Base-by-base conservation (phyloP, 257 asterid genomes). In the Solanum commersonii region DNA sequence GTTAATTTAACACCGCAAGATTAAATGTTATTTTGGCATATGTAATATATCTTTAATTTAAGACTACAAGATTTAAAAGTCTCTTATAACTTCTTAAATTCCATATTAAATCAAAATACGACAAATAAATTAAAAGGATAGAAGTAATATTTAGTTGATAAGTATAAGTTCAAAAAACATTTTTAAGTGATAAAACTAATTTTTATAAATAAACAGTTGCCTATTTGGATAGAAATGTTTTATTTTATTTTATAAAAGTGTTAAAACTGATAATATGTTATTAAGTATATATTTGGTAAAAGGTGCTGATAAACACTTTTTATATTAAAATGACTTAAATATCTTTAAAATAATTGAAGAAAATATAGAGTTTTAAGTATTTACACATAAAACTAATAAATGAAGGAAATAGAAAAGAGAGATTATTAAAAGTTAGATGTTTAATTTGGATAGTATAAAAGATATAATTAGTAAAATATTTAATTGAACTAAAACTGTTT, bases 31-130 rank as follows among this genome's bases (percentile, higher is more conserved):
- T 63, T 56, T 20, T 20, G 2, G 0, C 9, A 56, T 3, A 18
- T 56, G 0, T 20, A 11, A 9, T 10, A 60, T 60, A 23, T 63
- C 12, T 23, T 63, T 63, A 63, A 10, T 63, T 63, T 63, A 63
- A 23, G 3, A 23, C 1, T 4, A 23, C 2, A 23, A 10, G 1
- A 63, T 63, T 63, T 1, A 9, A 20, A 59, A 59, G 0, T 59
- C 0, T 22, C 10, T 4, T 59, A 22, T 59, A 59, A 1, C 10
- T 59, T 59, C 3, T 22, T 59, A 59, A 22, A 59, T 8, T 59
- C 0, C 0, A 5, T 59, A 22, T 1, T 10, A 59, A 59, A 3
- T 59, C 2, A 8, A 59, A 59, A 8, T 9, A 22, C 1, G 0
- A 23, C 6, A 10, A 60, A 9, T 4, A 60, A 60, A 60, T 60